Conservation (phyloP, 2,329 filamentous ascomycete genomes). For the Colletotrichum filicis region DNA sequence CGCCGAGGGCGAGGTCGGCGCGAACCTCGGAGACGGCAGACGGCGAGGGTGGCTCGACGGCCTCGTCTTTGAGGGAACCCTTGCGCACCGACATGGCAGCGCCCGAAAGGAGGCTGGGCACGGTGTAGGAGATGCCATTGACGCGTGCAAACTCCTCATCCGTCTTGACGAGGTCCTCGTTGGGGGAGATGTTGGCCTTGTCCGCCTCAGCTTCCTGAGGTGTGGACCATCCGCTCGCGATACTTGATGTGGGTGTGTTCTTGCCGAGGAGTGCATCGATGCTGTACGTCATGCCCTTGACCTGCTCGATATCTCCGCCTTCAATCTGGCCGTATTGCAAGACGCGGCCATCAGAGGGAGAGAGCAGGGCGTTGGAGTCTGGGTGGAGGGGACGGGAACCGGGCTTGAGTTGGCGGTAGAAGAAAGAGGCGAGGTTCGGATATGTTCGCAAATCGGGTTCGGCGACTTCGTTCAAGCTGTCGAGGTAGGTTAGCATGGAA, state of each 20-base stretch:
- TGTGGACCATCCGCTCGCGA: slow-evolving; percentile 53
- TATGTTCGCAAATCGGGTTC: slow-evolving; percentile 91
- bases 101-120: slow-evolving; percentile 90
- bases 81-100: slow-evolving; percentile 55
- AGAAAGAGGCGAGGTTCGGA: slow-evolving; percentile 94
- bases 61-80: slow-evolving; percentile 76
- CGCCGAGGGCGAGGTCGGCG: slow-evolving; percentile 82
- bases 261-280: slow-evolving; percentile 90
- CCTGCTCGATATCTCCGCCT: slow-evolving; percentile 95
- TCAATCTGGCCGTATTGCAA: slow-evolving; percentile 94
- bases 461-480: slow-evolving; percentile 84
- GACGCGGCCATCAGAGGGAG: slow-evolving; percentile 89
- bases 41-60: slow-evolving; percentile 69
- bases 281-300: slow-evolving; percentile 98
- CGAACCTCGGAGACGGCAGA: slow-evolving; percentile 85
- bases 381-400: slow-evolving; percentile 87
- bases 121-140: slow-evolving; percentile 95
- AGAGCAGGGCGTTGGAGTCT: slow-evolving; percentile 81
- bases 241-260: slow-evolving; percentile 65
- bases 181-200: slow-evolving; percentile 48
- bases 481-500: slow-evolving; percentile 38
- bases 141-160: slow-evolving; percentile 94
- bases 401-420: slow-evolving; percentile 94
- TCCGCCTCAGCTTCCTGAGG: slow-evolving; percentile 39
- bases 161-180: slow-evolving; percentile 76